Evolutionary conservation across 495 filamentous ascomycete genomes (phyloP), one percentile per base, ranked within the genome.

Genomic region (Trichoderma erinaceum): DNA sequence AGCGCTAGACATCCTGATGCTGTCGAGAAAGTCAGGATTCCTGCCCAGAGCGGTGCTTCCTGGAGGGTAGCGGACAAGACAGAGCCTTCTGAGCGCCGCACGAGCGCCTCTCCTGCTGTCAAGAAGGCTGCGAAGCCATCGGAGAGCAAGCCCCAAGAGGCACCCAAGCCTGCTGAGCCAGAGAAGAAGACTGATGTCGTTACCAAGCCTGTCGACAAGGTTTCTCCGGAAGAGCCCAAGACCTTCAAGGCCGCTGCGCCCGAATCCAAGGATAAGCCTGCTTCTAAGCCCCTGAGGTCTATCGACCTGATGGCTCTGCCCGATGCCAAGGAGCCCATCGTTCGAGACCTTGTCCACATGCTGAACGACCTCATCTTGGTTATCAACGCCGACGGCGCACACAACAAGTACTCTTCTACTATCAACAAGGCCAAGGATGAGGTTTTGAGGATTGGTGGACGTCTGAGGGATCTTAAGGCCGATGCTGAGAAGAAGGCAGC

Each of bases 281-380:
- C 86, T 7, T 86, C 84, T 25, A 77, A 76, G 65, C 81, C 89
- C 29, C 80, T 88, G 1, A 78, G 83, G 56, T 85, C 84, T 18
- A 90, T 98, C 68, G 91, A 94, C 72, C 86, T 90, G 38, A 75
- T 97, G 41, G 84, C 87, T 64, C 83, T 93, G 46, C 80, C 83
- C 66, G 85, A 88, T 71, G 91, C 90, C 67, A 86, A 89, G 68
- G 95, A 98, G 72, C 88, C 91, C 5, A 81, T 97, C 27, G 91
- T 97, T 5, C 92, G 96, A 78, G 91, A 97, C 74, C 81, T 99
- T n/a, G 90, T 95, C 67, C 94, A 91, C 80, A 92, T 95, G 74
- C 83, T 98, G 70, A 99, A 99, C 78, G 91, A 94, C 77, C 89
- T 99, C 75, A 97, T 99, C 75, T 87, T 90, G 1, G 90, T 94